phyloP scores from a whole-genome alignment of 176 grass and related monocot genomes.

The Pontederia crassipes region DNA sequence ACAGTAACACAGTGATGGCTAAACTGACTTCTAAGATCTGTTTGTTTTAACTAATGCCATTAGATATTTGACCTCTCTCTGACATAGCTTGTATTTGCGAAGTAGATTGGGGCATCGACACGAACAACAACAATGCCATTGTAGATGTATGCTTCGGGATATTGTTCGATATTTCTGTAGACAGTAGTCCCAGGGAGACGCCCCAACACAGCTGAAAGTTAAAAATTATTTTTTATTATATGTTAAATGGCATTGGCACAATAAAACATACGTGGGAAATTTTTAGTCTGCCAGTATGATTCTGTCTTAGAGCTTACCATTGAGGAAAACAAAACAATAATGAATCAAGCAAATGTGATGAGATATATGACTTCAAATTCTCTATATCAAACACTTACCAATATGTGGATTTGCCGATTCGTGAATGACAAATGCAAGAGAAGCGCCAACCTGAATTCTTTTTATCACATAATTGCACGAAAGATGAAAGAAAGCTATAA shows the following conservation, averaged over 20 bases:
- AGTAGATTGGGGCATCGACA: slow-evolving; percentile 93
- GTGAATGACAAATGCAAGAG: slow-evolving; percentile 92
- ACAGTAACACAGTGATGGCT: not conserved
- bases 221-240: not conserved
- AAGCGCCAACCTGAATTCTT: not conserved
- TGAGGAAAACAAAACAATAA: too few relatives aligned
- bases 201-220: slow-evolving; percentile 61
- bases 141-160: slow-evolving; percentile 84
- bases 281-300: too few relatives aligned
- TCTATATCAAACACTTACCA: slow-evolving; percentile 35
- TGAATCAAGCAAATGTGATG: too few relatives aligned
- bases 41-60: not conserved
- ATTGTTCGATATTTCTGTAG: slow-evolving; percentile 80
- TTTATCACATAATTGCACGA: too few relatives aligned
- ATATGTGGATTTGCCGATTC: slow-evolving; percentile 94
- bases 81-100: slow-evolving; percentile 90
- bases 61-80: slow-evolving; percentile 63
- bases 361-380: too few relatives aligned
- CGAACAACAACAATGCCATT: slow-evolving; percentile 82
- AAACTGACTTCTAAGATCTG: not conserved
- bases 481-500: slow-evolving; percentile 48
- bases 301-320: too few relatives aligned
- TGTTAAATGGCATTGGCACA: slow-evolving; percentile 1
- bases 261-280: too few relatives aligned
- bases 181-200: slow-evolving; percentile 89